Conservation (phyloP, 2,329 filamentous ascomycete species). For the Claviceps cyperi region DNA sequence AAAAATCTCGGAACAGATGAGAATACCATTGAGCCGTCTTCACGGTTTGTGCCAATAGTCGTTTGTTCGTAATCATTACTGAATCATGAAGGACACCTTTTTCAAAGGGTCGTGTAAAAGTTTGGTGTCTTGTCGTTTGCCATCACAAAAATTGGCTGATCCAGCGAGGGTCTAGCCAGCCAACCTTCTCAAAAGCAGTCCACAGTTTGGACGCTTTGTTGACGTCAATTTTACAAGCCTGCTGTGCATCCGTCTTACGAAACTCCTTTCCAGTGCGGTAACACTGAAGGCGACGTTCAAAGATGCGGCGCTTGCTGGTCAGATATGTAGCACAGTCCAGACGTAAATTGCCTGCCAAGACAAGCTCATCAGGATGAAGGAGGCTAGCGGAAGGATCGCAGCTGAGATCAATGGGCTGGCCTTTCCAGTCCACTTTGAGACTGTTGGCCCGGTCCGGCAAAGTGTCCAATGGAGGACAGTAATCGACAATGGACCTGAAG, state of each 20-base stretch:
- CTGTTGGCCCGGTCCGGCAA: conserved; percentile 53
- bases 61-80: not conserved
- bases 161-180: conserved; percentile 54
- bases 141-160: conserved; percentile 22
- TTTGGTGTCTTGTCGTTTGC: no score
- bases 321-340: conserved; percentile 81
- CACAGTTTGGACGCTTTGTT: conserved; percentile 93
- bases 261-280: conserved; percentile 65
- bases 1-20: not conserved
- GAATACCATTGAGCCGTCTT: no score
- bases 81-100: not conserved
- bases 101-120: not conserved
- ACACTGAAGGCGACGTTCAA: conserved; percentile 57
- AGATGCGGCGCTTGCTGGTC: conserved; percentile 85
- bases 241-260: conserved; percentile 87
- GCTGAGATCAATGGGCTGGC: conserved; percentile 60
- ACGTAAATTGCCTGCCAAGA: conserved; percentile 62
- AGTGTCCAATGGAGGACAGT: conserved; percentile 52
- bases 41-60: not conserved
- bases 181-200: conserved; percentile 75
- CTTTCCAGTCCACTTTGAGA: conserved; percentile 81
- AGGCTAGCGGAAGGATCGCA: conserved; percentile 54
- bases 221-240: conserved; percentile 95
- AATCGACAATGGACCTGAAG: conserved; percentile 57
- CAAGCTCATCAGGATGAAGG: conserved; percentile 65